A percentile compares a stretch with the other conserved stretches of the same genome.
phyloP scores from a whole-genome alignment of 2,329 filamentous ascomycete species.

The Colletotrichum endophyticum region DNA sequence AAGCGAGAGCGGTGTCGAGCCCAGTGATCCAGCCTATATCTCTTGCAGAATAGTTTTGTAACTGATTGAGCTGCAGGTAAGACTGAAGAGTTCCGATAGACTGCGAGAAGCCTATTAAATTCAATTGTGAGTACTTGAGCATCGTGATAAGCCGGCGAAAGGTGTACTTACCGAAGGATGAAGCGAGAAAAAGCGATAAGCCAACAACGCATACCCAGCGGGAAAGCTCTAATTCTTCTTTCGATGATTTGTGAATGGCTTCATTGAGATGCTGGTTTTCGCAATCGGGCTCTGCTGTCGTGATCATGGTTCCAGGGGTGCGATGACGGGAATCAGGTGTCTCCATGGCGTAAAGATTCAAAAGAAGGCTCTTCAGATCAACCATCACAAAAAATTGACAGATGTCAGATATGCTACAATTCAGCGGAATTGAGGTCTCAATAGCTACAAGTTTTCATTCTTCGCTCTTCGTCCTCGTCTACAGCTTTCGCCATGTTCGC shows the following conservation, averaged over 20 bases:
- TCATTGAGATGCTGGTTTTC: neutral
- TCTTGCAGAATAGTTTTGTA: constrained; percentile 40
- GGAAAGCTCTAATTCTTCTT: neutral
- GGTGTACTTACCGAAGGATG: neutral
- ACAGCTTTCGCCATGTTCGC: neutral
- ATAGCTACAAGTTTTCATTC: neutral
- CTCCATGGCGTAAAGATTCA: neutral
- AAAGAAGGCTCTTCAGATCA: neutral
- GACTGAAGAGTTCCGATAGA: constrained; percentile 51
- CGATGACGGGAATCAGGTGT: neutral
- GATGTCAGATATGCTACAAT: neutral
- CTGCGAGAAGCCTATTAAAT: constrained; percentile 45
- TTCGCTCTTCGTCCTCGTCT: neutral
- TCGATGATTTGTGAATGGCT: neutral
- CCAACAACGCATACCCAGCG: neutral
- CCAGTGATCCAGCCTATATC: constrained; percentile 55
- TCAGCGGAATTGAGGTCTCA: neutral
- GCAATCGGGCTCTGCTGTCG: neutral
- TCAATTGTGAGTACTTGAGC: neutral
- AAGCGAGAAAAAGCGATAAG: neutral
- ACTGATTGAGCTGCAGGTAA: constrained; percentile 48
- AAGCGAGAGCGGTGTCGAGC: constrained; percentile 45
- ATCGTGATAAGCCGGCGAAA: neutral
- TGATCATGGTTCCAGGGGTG: neutral
- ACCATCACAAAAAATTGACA: neutral